These are phyloP conservation scores for Neoboletus subvelutipes DNA, from an alignment of 768 basidiomycete species.

Conservation along the genomic window DNA sequence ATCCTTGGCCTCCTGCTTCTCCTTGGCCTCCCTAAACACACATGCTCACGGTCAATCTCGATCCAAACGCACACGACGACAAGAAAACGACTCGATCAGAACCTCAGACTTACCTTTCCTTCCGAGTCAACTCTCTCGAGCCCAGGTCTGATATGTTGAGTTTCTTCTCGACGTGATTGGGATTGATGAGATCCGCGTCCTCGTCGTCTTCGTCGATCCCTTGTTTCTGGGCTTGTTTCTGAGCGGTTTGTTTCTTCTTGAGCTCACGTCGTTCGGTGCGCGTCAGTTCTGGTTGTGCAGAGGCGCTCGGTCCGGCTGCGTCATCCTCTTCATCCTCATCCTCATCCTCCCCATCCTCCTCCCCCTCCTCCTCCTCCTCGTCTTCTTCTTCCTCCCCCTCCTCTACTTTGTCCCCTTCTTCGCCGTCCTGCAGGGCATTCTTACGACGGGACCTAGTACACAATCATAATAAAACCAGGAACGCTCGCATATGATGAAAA, in stretches of 20 bases:
- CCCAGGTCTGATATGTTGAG: slow-evolving; percentile 75
- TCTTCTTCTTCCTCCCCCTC: slow-evolving; percentile 36
- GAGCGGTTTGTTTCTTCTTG: slow-evolving; percentile 75
- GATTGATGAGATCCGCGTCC: slow-evolving; percentile 74
- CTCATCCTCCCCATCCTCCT: slow-evolving; percentile 43
- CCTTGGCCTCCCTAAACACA: slow-evolving; percentile 74
- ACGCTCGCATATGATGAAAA: slow-evolving; percentile 10
- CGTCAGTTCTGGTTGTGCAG: slow-evolving; percentile 54
- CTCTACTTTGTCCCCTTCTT: slow-evolving; percentile 42
- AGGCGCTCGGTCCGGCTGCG: slow-evolving; percentile 28
- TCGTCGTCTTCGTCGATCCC: slow-evolving; percentile 52
- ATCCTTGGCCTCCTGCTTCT: slow-evolving; percentile 87
- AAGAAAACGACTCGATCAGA: background rate
- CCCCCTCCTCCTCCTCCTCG: slow-evolving; percentile 27
- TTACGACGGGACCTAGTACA: slow-evolving; percentile 22
- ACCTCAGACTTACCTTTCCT: slow-evolving; percentile 52
- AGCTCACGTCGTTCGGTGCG: slow-evolving; percentile 73
- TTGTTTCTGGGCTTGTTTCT: slow-evolving; percentile 40
- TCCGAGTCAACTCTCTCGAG: slow-evolving; percentile 59
- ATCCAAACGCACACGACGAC: background rate
- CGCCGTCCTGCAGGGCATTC: slow-evolving; percentile 34
- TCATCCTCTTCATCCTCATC: slow-evolving; percentile 43
- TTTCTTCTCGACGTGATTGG: slow-evolving; percentile 74
- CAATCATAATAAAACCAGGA: slow-evolving; percentile 9
- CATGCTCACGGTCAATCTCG: background rate